Percentiles rank a stretch among this genome's conserved stretches.
phyloP scores from a whole-genome alignment of 192 early-diverging fungal genomes.

The Podochytrium sp. region DNA sequence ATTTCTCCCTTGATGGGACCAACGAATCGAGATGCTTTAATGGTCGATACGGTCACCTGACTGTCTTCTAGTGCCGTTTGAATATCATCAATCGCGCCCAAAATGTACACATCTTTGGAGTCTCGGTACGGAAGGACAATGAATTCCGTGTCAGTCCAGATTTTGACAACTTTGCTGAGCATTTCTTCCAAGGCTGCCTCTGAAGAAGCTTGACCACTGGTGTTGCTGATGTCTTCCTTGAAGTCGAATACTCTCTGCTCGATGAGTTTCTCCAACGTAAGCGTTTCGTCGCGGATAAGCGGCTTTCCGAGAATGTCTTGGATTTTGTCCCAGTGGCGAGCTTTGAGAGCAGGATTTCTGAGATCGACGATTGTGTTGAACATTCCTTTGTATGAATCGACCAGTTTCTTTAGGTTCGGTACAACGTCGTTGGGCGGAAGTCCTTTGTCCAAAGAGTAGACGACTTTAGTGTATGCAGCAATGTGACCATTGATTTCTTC shows the following conservation, averaged over 20 bases:
- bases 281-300: slow-evolving; percentile 56
- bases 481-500: slow-evolving; percentile 64
- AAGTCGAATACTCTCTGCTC: slow-evolving; percentile 62
- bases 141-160: slow-evolving; percentile 64
- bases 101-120: slow-evolving; percentile 64
- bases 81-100: slow-evolving; percentile 65
- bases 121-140: slow-evolving; percentile 58
- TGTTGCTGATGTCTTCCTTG: slow-evolving; percentile 62
- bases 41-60: slow-evolving; percentile 65
- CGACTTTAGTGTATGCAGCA: slow-evolving; percentile 51
- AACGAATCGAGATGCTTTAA: slow-evolving; percentile 60
- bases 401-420: slow-evolving; percentile 59
- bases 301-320: slow-evolving; percentile 59
- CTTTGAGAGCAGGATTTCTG: slow-evolving; percentile 59
- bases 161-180: slow-evolving; percentile 57
- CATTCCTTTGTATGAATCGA: slow-evolving; percentile 58
- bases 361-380: slow-evolving; percentile 65
- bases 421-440: slow-evolving; percentile 70
- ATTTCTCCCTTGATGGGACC: slow-evolving; percentile 64
- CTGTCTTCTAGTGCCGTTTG: slow-evolving; percentile 63
- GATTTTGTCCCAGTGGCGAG: slow-evolving; percentile 66
- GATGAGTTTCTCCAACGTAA: slow-evolving; percentile 57
- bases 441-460: slow-evolving; percentile 65
- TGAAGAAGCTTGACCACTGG: slow-evolving; percentile 58
- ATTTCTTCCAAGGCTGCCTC: slow-evolving; percentile 66